Evolutionary conservation across 75 land plant species (phyloP), one percentile per base, ranked within the genome.

Genomic region (Pinus tabuliformis): DNA sequence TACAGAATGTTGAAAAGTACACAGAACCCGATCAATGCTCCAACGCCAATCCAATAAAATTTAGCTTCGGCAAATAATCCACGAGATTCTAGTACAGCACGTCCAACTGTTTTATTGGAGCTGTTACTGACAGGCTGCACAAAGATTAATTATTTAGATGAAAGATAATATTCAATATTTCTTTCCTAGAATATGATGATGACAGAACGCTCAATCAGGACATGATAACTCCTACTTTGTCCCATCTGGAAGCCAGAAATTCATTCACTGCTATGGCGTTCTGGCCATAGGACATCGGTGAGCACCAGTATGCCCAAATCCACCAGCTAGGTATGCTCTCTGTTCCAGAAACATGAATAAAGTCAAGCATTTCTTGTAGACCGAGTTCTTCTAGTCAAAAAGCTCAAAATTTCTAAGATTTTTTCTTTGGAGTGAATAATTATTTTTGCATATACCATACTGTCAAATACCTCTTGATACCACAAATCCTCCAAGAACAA

Each of bases 221-320:
- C 56, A 72, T 14, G n/a, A 15, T 14, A 9, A 22, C 17, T 24
- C n/a, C 37, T 72, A 83, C 88, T 72, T 62, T 72, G 28, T 59
- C 57, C 90, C 90, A 88, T 65, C 85, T 70, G 24, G 79, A 76
- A 49, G 76, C 90, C 78, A 86, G 81, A 75, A 88, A 83, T 73
- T 88, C 88, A 73, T 86, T 88, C 8, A 88, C 78, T 57, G 79
- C 70, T 14, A 80, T 70, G 15, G 90, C 88, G 65, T 76, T 83
- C 61, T 86, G 83, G n/a, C 79, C 85, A 73, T 88, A 88, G 61
- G 79, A 73, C 60, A 88, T 52, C 16, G 90, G 90, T 18, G 90
- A 88, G 14, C 78, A 22, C 82, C 83, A 88, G 78, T 82, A 88
- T 49, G 81, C 89, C 90, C 90, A 88, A 20, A 86, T 83, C 90